These are phyloP conservation scores for Nigrospora sphaerica DNA, from an alignment of 2,329 filamentous ascomycete genomes.

Conservation along the genomic window DNA sequence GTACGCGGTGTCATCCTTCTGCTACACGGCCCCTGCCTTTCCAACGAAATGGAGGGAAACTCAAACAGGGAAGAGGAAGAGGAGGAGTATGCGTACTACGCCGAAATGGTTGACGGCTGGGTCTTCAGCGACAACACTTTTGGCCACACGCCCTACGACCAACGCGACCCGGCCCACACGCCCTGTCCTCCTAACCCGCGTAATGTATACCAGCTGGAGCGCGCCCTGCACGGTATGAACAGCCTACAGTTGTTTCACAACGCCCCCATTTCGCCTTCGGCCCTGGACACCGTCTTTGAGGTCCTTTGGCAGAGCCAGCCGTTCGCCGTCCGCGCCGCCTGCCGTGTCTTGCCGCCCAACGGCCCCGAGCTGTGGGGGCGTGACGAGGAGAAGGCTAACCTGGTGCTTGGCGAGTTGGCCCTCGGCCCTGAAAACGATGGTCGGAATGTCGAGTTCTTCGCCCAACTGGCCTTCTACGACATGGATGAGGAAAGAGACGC, in stretches of 20 bases:
- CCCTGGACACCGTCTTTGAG: neutral
- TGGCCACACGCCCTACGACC: neutral
- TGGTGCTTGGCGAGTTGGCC: neutral
- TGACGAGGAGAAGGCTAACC: neutral
- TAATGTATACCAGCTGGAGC: neutral
- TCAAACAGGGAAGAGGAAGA: no score
- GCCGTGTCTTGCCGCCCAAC: neutral
- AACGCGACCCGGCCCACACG: neutral
- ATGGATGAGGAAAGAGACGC: no score
- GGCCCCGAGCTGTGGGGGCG: neutral
- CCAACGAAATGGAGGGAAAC: no score
- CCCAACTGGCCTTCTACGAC: no score
- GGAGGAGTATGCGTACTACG: neutral
- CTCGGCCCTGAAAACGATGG: no score
- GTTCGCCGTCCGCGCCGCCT: rapidly evolving
- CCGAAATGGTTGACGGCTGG: neutral
- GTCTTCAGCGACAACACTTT: neutral
- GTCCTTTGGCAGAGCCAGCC: neutral
- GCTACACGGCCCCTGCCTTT: no score
- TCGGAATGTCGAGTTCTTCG: no score
- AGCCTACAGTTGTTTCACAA: neutral
- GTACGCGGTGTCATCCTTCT: no score
- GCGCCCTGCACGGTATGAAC: neutral
- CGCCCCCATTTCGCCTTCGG: neutral
- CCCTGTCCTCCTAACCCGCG: neutral